phyloP scores from a whole-genome alignment of 805 yeast species.

The Hanseniaspora vineae region DNA sequence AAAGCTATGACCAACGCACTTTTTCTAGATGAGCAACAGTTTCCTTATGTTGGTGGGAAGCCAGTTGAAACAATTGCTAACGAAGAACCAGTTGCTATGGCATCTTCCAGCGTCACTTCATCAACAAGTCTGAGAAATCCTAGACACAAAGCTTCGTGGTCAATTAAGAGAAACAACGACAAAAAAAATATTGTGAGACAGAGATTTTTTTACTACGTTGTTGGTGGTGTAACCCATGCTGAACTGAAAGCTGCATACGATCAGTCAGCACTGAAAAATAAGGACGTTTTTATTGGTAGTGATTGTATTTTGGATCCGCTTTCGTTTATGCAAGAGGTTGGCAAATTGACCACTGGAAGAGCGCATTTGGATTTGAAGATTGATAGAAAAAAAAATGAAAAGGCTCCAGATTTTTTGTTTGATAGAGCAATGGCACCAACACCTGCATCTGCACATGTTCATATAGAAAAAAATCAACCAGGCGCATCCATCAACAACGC shows the following conservation, averaged over 20 bases:
- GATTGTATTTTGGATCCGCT: conserved; percentile 55
- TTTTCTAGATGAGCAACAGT: conserved; percentile 35
- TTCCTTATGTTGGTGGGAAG: conserved; percentile 67
- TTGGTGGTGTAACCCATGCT: conserved; percentile 82
- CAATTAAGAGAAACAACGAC: conserved; percentile 27
- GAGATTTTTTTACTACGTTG: conserved; percentile 62
- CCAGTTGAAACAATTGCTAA: conserved; percentile 38
- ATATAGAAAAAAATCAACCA: conserved; percentile 2
- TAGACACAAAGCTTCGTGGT: conserved; percentile 68
- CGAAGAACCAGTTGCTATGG: conserved; percentile 23
- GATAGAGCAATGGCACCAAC: conserved; percentile 14
- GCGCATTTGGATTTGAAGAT: conserved; percentile 30
- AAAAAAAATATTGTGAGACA: conserved; percentile 33
- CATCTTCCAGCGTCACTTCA: conserved; percentile 25
- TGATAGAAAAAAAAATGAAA: conserved; percentile 22
- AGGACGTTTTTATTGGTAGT: conserved; percentile 72
- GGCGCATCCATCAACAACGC: conserved; percentile 2
- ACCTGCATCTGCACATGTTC: conserved; percentile 6
- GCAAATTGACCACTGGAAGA: conserved; percentile 25
- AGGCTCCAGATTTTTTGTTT: conserved; percentile 33
- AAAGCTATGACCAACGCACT: conserved; percentile 39
- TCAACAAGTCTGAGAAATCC: conserved; percentile 46
- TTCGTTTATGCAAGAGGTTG: conserved; percentile 27
- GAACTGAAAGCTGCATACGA: conserved; percentile 72
- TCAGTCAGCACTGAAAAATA: conserved; percentile 44